Percentiles rank a stretch among this genome's conserved stretches.
phyloP scores from a whole-genome alignment of 192 early-diverging fungal species.

The Lobosporangium transversale region DNA sequence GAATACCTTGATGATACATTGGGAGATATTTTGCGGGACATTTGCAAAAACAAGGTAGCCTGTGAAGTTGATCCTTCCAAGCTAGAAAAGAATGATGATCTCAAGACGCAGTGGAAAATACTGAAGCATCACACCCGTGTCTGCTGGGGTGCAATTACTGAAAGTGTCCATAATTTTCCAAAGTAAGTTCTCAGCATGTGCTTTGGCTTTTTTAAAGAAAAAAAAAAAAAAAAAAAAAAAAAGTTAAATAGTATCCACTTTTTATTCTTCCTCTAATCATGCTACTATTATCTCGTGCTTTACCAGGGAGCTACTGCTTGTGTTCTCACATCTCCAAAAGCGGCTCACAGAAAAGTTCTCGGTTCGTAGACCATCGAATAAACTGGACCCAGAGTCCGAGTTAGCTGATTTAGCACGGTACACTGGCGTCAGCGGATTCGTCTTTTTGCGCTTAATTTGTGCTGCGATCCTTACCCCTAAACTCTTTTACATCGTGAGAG shows the following conservation, averaged over 20 bases:
- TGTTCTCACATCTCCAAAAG: slow-evolving; percentile 57
- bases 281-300: neutral
- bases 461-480: slow-evolving; percentile 79
- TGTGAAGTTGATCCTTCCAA: slow-evolving; percentile 74
- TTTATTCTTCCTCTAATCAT: neutral
- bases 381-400: slow-evolving; percentile 55
- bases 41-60: slow-evolving; percentile 59
- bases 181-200: slow-evolving; percentile 17
- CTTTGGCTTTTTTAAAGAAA: neutral
- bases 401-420: slow-evolving; percentile 22
- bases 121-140: slow-evolving; percentile 58
- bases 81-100: slow-evolving; percentile 43
- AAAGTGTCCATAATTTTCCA: slow-evolving; percentile 60
- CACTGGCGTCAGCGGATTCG: slow-evolving; percentile 66
- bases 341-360: slow-evolving; percentile 57
- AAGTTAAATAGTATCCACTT: neutral
- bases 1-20: slow-evolving; percentile 71
- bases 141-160: slow-evolving; percentile 58
- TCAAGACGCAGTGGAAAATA: slow-evolving; percentile 22
- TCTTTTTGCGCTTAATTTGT: slow-evolving; percentile 76
- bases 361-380: slow-evolving; percentile 27
- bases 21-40: slow-evolving; percentile 67
- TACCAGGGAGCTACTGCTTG: slow-evolving; percentile 57
- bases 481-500: slow-evolving; percentile 73
- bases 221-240: neutral